phyloP scores from a whole-genome alignment of 257 asterid species.

The Galeopsis tetrahit region DNA sequence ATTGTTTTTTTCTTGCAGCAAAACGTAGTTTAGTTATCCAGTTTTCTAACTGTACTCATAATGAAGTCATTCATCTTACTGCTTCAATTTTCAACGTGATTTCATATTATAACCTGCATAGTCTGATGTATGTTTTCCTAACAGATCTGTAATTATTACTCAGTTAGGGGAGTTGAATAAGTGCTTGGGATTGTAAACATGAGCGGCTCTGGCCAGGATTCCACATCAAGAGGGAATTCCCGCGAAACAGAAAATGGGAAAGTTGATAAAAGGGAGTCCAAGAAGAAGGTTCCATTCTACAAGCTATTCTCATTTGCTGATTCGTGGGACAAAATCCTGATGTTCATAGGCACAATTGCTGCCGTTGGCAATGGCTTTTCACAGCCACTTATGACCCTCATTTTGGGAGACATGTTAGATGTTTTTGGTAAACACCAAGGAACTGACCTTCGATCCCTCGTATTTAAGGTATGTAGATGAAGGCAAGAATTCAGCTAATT shows the following conservation, averaged over 20 bases:
- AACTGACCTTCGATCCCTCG: constrained; percentile 18
- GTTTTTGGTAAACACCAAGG: constrained; percentile 38
- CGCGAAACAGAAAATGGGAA: constrained; percentile 3
- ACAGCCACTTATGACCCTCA: constrained; percentile 40
- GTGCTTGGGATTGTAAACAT: constrained; percentile 11
- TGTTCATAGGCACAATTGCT: constrained; percentile 49
- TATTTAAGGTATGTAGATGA: constrained; percentile 44
- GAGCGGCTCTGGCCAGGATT: constrained; percentile 9
- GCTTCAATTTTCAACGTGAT: neutral
- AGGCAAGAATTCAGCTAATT: neutral
- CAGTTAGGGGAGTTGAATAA: neutral
- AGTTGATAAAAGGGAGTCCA: constrained; percentile 14
- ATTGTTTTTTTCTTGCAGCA: neutral
- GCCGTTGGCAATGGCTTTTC: constrained; percentile 51
- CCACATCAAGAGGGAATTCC: neutral
- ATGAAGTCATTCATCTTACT: neutral
- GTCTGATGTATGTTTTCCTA: neutral
- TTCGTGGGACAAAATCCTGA: constrained; percentile 44
- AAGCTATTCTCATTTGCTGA: constrained; percentile 54
- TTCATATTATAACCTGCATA: constrained; percentile 9
- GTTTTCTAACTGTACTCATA: constrained; percentile 1
- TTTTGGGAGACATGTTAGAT: constrained; percentile 48
- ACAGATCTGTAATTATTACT: neutral
- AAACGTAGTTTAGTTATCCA: neutral
- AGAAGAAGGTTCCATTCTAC: constrained; percentile 35